Conservation (phyloP, 768 basidiomycete genomes). For the Tricholoma flavovirens region DNA sequence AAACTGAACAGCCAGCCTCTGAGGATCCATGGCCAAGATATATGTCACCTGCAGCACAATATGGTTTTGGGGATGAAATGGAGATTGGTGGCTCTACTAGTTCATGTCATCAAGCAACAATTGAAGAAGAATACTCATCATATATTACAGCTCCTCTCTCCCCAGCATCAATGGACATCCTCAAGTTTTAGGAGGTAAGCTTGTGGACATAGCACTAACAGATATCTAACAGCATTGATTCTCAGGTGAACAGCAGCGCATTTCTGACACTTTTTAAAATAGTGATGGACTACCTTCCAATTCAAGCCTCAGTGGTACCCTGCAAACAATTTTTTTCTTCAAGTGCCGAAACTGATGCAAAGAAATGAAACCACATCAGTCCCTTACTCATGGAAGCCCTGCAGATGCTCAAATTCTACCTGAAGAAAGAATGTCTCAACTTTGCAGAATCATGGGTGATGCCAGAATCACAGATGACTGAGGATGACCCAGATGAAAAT, state of each 20-base stretch:
- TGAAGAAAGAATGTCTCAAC: constrained; percentile 8
- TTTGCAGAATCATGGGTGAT: constrained; percentile 2
- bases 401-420: constrained; percentile 14
- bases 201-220: too few relatives aligned
- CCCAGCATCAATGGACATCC: neutral
- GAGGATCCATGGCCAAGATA: too few relatives aligned
- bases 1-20: too few relatives aligned
- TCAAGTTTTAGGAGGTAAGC: neutral
- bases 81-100: neutral
- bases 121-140: neutral
- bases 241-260: too few relatives aligned
- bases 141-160: neutral
- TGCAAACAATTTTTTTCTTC: constrained; percentile 15
- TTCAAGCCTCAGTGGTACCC: constrained; percentile 16
- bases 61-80: neutral
- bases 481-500: neutral
- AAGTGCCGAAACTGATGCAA: constrained; percentile 12
- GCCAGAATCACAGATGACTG: neutral
- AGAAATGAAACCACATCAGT: constrained; percentile 7
- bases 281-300: constrained; percentile 9
- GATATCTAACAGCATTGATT: too few relatives aligned
- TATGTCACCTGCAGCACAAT: neutral
- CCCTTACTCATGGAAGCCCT: constrained; percentile 15
- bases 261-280: constrained; percentile 1
- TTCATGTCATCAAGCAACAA: neutral